Percentiles rank a stretch among this genome's conserved stretches.
Evolutionary conservation across 2,329 filamentous ascomycete species (phyloP).

Genomic region (Botrytis pseudocinerea): DNA sequence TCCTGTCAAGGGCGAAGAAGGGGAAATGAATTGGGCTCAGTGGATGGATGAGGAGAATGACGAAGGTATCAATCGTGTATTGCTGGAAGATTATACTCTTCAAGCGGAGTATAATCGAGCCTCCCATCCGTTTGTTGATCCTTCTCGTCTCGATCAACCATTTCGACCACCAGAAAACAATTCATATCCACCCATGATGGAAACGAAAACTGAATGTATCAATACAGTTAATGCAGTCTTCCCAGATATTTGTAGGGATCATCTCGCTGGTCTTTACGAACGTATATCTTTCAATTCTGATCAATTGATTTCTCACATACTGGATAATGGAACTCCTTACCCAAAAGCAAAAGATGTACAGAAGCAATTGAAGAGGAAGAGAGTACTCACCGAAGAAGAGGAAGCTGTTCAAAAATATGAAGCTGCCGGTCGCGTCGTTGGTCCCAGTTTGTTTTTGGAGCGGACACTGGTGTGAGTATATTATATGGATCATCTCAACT

Average conservation of each 20-base stretch:
- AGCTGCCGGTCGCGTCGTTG: slow-evolving; percentile 35
- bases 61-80: slow-evolving; percentile 7
- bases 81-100: not conserved
- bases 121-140: not conserved
- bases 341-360: slow-evolving; percentile 46
- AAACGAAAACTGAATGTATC: slow-evolving; percentile 37
- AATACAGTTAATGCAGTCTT: slow-evolving; percentile 46
- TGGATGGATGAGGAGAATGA: slow-evolving; percentile 11
- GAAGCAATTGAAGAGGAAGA: slow-evolving; percentile 42
- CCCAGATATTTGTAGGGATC: slow-evolving; percentile 48
- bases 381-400: slow-evolving; percentile 42
- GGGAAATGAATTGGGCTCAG: not conserved
- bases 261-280: slow-evolving; percentile 45
- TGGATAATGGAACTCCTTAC: slow-evolving; percentile 45
- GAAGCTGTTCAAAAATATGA: slow-evolving; percentile 42
- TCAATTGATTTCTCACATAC: slow-evolving; percentile 42
- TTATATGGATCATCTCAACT: not conserved
- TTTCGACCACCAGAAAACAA: not conserved
- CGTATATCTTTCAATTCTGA: slow-evolving; percentile 31
- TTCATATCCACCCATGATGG: not conserved
- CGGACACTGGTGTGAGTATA: slow-evolving; percentile 25
- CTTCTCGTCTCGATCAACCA: not conserved
- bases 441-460: slow-evolving; percentile 14
- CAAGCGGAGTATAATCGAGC: not conserved
- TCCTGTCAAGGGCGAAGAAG: not conserved